A percentile compares a stretch with the other conserved stretches of the same genome.
Conservation (phyloP, 352 stramenopile species). For the Thraustotheca clavata region DNA sequence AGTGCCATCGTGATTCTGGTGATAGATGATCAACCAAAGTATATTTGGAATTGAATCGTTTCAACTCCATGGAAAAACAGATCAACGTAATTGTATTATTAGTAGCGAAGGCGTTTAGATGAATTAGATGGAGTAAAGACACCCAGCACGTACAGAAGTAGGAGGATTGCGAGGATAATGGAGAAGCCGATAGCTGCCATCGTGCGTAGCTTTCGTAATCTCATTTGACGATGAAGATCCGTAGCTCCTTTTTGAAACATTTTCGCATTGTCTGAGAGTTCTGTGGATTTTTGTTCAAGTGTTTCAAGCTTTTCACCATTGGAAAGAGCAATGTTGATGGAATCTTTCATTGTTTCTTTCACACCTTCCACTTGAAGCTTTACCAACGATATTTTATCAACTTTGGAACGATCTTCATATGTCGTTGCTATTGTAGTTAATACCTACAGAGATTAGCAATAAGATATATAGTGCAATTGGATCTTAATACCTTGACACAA, state of each 20-base stretch:
- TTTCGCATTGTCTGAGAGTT: constrained; percentile 9
- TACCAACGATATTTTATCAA: constrained; percentile 18
- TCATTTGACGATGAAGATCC: constrained; percentile 12
- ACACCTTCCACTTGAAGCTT: constrained; percentile 14
- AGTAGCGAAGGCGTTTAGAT: neutral
- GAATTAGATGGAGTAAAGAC: neutral
- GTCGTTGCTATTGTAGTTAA: neutral
- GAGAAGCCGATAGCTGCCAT: constrained; percentile 5
- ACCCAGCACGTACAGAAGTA: constrained; percentile 10
- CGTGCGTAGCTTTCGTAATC: constrained; percentile 4
- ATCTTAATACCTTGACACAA: constrained; percentile 10
- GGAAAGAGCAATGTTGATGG: constrained; percentile 13
- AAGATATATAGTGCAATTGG: neutral
- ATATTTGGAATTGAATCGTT: neutral
- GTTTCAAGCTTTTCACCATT: constrained; percentile 20
- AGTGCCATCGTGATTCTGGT: constrained; percentile 30
- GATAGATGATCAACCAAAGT: neutral
- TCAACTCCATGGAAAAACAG: neutral
- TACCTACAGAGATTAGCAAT: neutral
- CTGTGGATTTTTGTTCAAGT: constrained; percentile 1
- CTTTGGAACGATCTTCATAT: constrained; percentile 12
- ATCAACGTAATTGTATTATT: neutral
- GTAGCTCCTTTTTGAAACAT: constrained; percentile 20
- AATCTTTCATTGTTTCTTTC: constrained; percentile 19
- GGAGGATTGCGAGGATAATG: neutral